Conservation (phyloP, 176 grass and related monocot species). For the Elaeis guineensis region DNA sequence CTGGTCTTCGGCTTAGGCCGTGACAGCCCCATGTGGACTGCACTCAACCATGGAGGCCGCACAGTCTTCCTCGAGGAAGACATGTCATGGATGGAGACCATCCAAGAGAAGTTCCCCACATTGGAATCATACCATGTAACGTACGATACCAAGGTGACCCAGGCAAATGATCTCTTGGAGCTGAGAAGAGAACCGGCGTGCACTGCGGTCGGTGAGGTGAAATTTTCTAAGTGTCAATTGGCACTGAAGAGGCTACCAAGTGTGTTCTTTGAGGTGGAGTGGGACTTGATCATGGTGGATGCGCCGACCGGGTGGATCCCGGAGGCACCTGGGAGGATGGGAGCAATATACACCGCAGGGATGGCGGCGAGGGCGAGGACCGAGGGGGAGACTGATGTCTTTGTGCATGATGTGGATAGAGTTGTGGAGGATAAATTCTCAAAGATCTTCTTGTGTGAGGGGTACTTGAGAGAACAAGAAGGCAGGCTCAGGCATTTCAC, state of each 20-base stretch:
- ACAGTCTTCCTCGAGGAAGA: conserved; percentile 17
- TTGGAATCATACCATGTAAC: conserved; percentile 3
- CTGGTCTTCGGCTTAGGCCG: conserved; percentile 10
- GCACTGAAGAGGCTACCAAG: conserved; percentile 1
- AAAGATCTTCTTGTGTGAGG: conserved; percentile 1
- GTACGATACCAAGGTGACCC: conserved; percentile 6
- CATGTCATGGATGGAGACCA: neutral
- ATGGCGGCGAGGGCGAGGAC: neutral
- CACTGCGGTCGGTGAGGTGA: neutral
- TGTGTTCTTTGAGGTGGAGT: conserved; percentile 10
- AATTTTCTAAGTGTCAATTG: neutral
- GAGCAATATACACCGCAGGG: conserved; percentile 6
- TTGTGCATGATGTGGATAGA: conserved; percentile 12
- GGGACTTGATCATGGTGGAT: conserved; percentile 19
- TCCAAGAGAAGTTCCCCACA: neutral
- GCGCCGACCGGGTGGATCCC: conserved; percentile 10
- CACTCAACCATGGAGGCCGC: conserved; percentile 12
- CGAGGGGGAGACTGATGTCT: conserved; percentile 4
- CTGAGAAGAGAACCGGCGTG: neutral
- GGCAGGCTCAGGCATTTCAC: conserved; percentile 9
- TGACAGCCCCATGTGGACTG: conserved; percentile 14
- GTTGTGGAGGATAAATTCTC: conserved; percentile 7
- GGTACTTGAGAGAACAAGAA: conserved; percentile 1
- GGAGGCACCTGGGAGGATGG: conserved; percentile 7
- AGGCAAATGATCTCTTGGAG: conserved; percentile 12